Conservation (phyloP, 768 basidiomycete species). For the Lenzites betulinus region DNA sequence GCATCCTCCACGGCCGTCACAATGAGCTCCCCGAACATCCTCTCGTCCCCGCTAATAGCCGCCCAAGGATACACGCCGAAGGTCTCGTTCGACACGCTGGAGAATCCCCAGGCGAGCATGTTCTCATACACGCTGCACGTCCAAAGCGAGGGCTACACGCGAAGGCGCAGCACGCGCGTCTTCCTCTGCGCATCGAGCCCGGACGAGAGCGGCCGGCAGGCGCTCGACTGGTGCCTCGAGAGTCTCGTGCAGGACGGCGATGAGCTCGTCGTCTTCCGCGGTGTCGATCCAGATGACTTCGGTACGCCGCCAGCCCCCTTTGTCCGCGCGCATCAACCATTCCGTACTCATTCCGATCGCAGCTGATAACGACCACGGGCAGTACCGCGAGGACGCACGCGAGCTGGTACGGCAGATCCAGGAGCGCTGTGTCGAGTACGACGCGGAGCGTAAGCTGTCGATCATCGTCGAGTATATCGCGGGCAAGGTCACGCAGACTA, state of each 20-base stretch:
- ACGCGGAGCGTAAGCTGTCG: conserved; percentile 81
- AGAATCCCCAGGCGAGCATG: conserved; percentile 79
- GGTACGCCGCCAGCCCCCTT: conserved; percentile 45
- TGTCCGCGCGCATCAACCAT: neutral
- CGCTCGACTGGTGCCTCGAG: conserved; percentile 92
- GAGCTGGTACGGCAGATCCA: conserved; percentile 80
- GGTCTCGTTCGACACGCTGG: conserved; percentile 88
- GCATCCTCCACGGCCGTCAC: conserved; percentile 15
- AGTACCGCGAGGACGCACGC: conserved; percentile 83
- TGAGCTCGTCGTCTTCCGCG: conserved; percentile 89
- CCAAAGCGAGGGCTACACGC: conserved; percentile 78
- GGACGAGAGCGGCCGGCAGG: conserved; percentile 86
- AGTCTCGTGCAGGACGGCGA: conserved; percentile 85
- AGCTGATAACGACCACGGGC: conserved; percentile 72
- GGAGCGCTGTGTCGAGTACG: conserved; percentile 75
- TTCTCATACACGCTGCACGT: conserved; percentile 87
- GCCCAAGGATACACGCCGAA: conserved; percentile 52
- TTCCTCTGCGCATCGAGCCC: conserved; percentile 88
- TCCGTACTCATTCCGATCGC: neutral
- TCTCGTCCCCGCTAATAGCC: conserved; percentile 23
- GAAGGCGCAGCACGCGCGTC: conserved; percentile 76
- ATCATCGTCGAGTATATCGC: conserved; percentile 94
- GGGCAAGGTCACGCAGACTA: conserved; percentile 84
- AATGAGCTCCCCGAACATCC: conserved; percentile 15
- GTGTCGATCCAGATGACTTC: conserved; percentile 84